Conservation (phyloP, 148 eudicot species). For the Nepenthes mirabilis region DNA sequence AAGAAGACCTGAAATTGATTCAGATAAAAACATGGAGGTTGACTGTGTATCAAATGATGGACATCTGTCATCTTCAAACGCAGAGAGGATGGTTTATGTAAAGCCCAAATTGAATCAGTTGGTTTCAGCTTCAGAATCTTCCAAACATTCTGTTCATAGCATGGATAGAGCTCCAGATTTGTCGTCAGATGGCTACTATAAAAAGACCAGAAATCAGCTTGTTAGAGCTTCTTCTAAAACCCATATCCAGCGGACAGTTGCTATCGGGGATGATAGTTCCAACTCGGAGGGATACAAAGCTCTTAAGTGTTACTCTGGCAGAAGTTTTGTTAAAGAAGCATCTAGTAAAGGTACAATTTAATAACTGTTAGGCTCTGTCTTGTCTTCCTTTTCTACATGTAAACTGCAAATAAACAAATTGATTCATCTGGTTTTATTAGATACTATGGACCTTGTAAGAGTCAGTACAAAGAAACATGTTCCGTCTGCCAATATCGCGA, state of each 20-base stretch:
- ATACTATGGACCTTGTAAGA: too few species aligned
- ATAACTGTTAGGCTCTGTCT: not conserved
- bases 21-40: slow-evolving; percentile 21
- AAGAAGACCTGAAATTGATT: slow-evolving; percentile 22
- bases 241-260: slow-evolving; percentile 19
- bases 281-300: slow-evolving; percentile 18
- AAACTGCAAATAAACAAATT: too few species aligned
- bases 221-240: slow-evolving; percentile 52
- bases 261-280: slow-evolving; percentile 11
- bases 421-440: too few species aligned
- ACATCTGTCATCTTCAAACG: slow-evolving; percentile 15
- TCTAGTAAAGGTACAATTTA: slow-evolving; percentile 33
- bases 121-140: slow-evolving; percentile 54
- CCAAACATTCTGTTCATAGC: slow-evolving; percentile 23
- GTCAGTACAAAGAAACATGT: too few species aligned
- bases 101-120: slow-evolving; percentile 76
- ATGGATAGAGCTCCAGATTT: slow-evolving; percentile 21
- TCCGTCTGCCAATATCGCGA: too few species aligned
- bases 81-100: slow-evolving; percentile 39
- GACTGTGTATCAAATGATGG: slow-evolving; percentile 32
- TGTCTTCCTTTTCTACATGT: too few species aligned
- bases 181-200: slow-evolving; percentile 61
- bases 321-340: slow-evolving; percentile 29
- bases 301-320: slow-evolving; percentile 15
- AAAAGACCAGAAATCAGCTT: slow-evolving; percentile 72